A percentile compares a stretch with the other conserved stretches of the same genome.
Conservation (phyloP, 1,139 yeast species). For the Cylindricascospora bacillispora region DNA sequence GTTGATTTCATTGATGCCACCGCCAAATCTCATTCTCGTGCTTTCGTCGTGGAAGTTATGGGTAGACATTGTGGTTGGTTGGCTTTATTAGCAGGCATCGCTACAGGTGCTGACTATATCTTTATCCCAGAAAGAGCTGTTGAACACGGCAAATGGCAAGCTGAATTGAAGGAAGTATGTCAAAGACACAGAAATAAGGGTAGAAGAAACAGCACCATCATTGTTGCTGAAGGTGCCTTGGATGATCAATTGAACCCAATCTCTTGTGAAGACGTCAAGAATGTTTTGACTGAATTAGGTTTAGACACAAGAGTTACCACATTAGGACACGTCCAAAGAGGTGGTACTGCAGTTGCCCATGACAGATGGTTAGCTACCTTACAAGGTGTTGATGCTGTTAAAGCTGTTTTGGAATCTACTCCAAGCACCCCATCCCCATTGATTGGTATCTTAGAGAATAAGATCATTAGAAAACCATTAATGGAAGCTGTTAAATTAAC, state of each 20-base stretch:
- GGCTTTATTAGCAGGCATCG: conserved; percentile 71
- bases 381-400: conserved; percentile 78
- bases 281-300: conserved; percentile 57
- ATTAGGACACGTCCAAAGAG: conserved; percentile 76
- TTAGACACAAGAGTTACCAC: conserved; percentile 70
- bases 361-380: conserved; percentile 65
- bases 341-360: conserved; percentile 75
- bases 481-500: conserved; percentile 64
- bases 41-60: conserved; percentile 81
- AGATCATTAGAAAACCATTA: conserved; percentile 54
- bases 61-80: conserved; percentile 87
- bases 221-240: conserved; percentile 78
- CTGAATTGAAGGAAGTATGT: conserved; percentile 52
- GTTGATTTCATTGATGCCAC: conserved; percentile 78
- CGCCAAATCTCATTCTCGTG: conserved; percentile 72
- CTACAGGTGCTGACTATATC: conserved; percentile 71
- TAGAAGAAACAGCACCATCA: conserved; percentile 65
- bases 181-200: conserved; percentile 57
- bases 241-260: conserved; percentile 54
- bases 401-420: conserved; percentile 55
- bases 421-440: conserved; percentile 68
- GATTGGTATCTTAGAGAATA: conserved; percentile 62
- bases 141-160: conserved; percentile 47
- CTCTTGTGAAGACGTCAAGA: conserved; percentile 52
- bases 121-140: conserved; percentile 75